phyloP scores from a whole-genome alignment of 495 filamentous ascomycete species.

The Rostrohypoxylon terebratum region DNA sequence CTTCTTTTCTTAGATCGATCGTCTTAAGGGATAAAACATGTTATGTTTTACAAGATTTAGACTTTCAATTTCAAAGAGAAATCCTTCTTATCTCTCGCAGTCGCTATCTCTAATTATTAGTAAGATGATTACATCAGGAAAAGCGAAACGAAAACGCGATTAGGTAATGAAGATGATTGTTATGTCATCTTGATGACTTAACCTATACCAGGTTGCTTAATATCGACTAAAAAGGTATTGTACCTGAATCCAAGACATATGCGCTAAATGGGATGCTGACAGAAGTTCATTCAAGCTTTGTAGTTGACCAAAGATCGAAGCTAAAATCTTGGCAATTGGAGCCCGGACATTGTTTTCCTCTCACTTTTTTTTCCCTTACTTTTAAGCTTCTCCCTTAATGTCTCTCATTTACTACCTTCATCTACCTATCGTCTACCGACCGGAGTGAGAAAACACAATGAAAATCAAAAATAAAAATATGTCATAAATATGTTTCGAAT shows the following conservation, averaged over 20 bases:
- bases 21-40: too few species aligned
- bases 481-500: slow-evolving; percentile 3
- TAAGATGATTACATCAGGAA: not conserved
- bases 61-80: too few species aligned
- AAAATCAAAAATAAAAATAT: not conserved
- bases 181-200: not conserved
- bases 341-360: not conserved
- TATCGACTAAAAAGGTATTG: not conserved
- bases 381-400: not conserved
- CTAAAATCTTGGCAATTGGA: not conserved
- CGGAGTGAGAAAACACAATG: not conserved
- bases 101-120: not conserved
- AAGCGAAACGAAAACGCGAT: not conserved
- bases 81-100: too few species aligned
- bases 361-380: not conserved
- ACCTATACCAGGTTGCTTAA: not conserved
- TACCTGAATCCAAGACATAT: not conserved
- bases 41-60: too few species aligned
- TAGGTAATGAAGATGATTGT: not conserved
- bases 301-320: not conserved
- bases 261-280: not conserved
- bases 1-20: not conserved
- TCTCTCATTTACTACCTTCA: not conserved
- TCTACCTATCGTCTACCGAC: too few species aligned
- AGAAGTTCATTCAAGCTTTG: not conserved